Percentiles rank a stretch among this genome's conserved stretches.
phyloP scores from a whole-genome alignment of 768 basidiomycete species.

The Mycena vitilis region DNA sequence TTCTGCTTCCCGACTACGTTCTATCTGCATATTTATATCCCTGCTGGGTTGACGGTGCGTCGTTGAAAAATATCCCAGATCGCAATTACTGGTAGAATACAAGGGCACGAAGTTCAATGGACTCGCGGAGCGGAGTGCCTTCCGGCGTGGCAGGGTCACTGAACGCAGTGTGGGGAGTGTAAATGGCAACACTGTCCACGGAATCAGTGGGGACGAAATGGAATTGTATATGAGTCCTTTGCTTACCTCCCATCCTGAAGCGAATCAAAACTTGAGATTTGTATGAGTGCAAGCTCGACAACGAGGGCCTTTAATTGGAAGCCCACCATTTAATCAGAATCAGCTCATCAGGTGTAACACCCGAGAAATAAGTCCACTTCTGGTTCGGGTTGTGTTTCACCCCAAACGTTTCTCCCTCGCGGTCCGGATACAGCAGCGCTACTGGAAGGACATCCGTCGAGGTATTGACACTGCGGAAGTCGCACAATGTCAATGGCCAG shows the following conservation, averaged over 20 bases:
- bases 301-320: neutral
- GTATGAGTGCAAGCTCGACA: neutral
- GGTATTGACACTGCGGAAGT: constrained; percentile 58
- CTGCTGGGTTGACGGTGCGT: no score
- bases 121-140: constrained; percentile 29
- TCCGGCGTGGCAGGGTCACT: constrained; percentile 27
- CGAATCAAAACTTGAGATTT: constrained; percentile 20
- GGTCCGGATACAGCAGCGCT: constrained; percentile 59
- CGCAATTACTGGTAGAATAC: constrained; percentile 28
- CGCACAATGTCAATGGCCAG: constrained; percentile 64
- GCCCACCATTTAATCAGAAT: constrained; percentile 59
- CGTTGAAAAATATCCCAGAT: no score
- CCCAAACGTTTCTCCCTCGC: constrained; percentile 63
- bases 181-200: constrained; percentile 16
- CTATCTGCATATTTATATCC: no score
- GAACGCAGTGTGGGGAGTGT: constrained; percentile 31
- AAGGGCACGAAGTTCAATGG: constrained; percentile 29
- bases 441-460: constrained; percentile 57
- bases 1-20: no score
- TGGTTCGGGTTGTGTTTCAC: constrained; percentile 60
- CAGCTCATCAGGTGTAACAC: constrained; percentile 20
- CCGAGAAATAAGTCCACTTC: constrained; percentile 60
- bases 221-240: neutral
- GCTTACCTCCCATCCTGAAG: constrained; percentile 26
- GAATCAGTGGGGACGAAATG: neutral